Percentiles rank a stretch among this genome's conserved stretches.
Conservation (phyloP, 1,139 yeast genomes). For the Keqinozyma sinolaborantium region DNA sequence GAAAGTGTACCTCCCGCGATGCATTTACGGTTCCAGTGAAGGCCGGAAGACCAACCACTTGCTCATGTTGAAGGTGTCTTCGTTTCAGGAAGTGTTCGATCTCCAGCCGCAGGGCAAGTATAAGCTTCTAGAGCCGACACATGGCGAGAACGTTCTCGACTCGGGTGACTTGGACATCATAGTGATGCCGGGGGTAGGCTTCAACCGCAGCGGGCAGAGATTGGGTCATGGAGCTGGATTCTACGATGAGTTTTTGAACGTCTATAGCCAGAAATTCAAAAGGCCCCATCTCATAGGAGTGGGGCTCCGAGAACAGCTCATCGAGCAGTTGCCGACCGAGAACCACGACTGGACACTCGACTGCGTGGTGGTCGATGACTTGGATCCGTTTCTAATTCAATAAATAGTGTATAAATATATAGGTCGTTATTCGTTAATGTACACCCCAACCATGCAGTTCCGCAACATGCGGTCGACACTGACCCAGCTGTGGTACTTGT, state of each 20-base stretch:
- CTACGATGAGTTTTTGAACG: conserved; percentile 73
- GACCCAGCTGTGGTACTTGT: conserved; percentile 85
- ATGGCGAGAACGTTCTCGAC: conserved; percentile 32
- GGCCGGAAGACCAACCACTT: conserved; percentile 45
- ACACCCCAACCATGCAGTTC: conserved; percentile 71
- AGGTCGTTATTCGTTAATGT: conserved; percentile 4
- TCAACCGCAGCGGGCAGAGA: conserved; percentile 51
- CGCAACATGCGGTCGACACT: conserved; percentile 80
- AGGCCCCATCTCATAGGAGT: conserved; percentile 58
- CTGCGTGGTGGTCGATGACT: conserved; percentile 40
- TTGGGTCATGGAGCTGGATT: conserved; percentile 94
- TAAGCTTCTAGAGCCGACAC: conserved; percentile 62
- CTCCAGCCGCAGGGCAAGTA: conserved; percentile 70
- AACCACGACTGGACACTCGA: conserved; percentile 69
- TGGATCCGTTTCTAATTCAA: conserved; percentile 2
- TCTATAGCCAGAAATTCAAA: conserved; percentile 36
- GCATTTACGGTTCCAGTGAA: conserved; percentile 20
- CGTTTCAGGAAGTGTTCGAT: conserved; percentile 35
- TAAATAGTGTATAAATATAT: conserved; percentile 2
- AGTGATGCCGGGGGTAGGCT: conserved; percentile 85
- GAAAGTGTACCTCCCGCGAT: conserved; percentile 50
- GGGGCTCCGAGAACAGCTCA: conserved; percentile 69
- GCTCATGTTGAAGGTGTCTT: conserved; percentile 50
- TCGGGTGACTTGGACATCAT: conserved; percentile 60
- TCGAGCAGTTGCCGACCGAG: conserved; percentile 58